These are phyloP conservation scores for Macrophomina phaseolina DNA, from an alignment of 2,329 filamentous ascomycete species.

Conservation along the genomic window DNA sequence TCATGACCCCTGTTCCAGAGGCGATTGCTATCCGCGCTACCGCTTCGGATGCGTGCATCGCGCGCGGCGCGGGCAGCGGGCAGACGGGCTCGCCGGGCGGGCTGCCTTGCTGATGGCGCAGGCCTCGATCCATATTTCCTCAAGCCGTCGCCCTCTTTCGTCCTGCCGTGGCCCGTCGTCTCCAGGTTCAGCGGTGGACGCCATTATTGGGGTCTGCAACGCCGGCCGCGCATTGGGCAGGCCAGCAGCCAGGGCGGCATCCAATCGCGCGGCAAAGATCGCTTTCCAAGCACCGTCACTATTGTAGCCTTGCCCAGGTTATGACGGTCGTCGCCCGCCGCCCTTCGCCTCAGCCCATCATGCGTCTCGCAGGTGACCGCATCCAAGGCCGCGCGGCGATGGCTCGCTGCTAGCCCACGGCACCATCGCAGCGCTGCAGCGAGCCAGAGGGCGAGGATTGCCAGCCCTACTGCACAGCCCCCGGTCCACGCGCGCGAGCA, in stretches of 20 bases:
- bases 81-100: conserved; percentile 16
- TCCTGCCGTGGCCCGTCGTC: not conserved
- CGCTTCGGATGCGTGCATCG: conserved; percentile 21
- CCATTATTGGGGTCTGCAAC: conserved; percentile 24
- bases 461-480: conserved; percentile 26
- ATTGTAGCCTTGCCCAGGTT: not conserved
- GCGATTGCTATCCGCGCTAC: conserved; percentile 26
- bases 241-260: conserved; percentile 3
- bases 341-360: not conserved
- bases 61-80: conserved; percentile 21
- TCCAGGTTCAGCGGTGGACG: conserved; percentile 11
- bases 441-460: conserved; percentile 12
- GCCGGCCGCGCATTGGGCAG: conserved; percentile 20
- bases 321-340: conserved; percentile 14
- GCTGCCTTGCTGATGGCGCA: not conserved
- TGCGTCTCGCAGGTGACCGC: conserved; percentile 22
- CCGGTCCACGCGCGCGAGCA: conserved; percentile 7
- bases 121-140: conserved; percentile 18
- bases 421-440: conserved; percentile 21
- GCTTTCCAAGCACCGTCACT: conserved; percentile 2
- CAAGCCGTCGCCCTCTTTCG: not conserved
- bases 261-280: conserved; percentile 23
- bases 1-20: conserved; percentile 19
- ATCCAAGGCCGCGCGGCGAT: conserved; percentile 25
- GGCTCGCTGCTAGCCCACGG: conserved; percentile 22